Evolutionary conservation across 75 land plant genomes (phyloP), one percentile per base, ranked within the genome.

Genomic region (Pinus albicaulis): DNA sequence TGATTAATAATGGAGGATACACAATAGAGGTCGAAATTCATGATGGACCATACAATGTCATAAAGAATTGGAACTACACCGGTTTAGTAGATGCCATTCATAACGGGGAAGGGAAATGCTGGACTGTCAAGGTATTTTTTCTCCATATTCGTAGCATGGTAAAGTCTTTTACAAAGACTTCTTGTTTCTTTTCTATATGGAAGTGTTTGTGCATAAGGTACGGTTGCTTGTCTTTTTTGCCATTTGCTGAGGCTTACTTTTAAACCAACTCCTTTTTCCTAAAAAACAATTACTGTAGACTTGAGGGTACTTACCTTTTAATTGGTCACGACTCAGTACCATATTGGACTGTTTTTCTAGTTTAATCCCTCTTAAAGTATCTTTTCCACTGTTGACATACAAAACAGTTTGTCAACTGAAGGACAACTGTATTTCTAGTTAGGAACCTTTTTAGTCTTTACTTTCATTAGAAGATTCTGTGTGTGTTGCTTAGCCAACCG

Each of bases 31-130:
- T 83, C 14, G 86, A 78, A 72, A 83, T 86, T 52, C 88, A 86
- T 36, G 88, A 86, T 76, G 88, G 88, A 10, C 88, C 88, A 4
- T 86, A 86, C 77, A 86, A 86, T 60, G 79, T 86, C 53, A 86
- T 86, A 22, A 83, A 86, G 86, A 83, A 86, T 63, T 86, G 88
- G 88, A 80, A 80, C 44, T 86, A 86, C 62, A 74, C 82, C 59
- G 82, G 36, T 62, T 24, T 86, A 1, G 78, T 83, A 23, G 86
- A 86, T 52, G 88, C 88, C 48, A 59, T 83, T 76, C 78, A 83
- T 56, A 86, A 86, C 56, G 74, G 75, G 53, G 88, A 86, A 60
- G 88, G 88, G 22, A 73, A 73, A 14, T 74, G 77, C 60, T 86
- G 86, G 88, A 86, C 86, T 70, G 7, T 57, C 26, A 86, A 86